Base-by-base conservation (phyloP, 208 protist species). In the Acanthamoeba lenticulata region DNA sequence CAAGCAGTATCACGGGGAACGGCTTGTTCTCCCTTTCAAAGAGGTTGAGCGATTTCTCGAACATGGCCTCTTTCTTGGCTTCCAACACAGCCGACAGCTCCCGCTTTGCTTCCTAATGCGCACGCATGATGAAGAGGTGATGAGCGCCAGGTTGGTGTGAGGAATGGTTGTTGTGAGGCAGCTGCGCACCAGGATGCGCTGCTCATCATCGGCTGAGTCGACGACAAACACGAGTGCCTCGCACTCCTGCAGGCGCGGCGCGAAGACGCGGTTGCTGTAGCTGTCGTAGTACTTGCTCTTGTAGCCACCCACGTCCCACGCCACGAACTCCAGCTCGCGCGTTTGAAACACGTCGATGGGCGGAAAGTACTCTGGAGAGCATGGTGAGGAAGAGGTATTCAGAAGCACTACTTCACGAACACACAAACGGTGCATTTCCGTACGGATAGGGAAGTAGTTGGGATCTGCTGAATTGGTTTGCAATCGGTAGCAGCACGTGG, bases 281-380 rank as follows among this genome's bases (percentile, higher is more conserved):
- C 45, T 47, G 42, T 88, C 77, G 29, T 60, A 40, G 40, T 88
- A 57, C 40, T 57, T 88, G 77, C 29, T 57, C 44, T 88, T 57
- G 77, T 57, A 60, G 77, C 77, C 77, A 40, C 77, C 77, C 77
- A 88, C 44, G 77, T 88, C 77, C 77, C 77, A 88, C n/a, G 44
- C 40, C n/a, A 60, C 77, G 29, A 88, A 60, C 44, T 88, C 45
- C 6, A 88, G 7, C 45, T 88, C 77, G 44, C 45, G 40, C 44
- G 77, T 88, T n/a, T 57, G 77, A 29, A 88, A 88, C 19, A 47
- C 77, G 27, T 60, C 45, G 42, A 77, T 77, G n/a, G 67, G 67
- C 0, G 67, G 67, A 32, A 77, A 77, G 67, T 32, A 77, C 21
- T 77, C 67, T 77, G 55, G n/a, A n/a, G n/a, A n/a, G n/a, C n/a